These are phyloP conservation scores for Kodamaea hsintzibuensis DNA, from an alignment of 805 yeast genomes.

Conservation along the genomic window DNA sequence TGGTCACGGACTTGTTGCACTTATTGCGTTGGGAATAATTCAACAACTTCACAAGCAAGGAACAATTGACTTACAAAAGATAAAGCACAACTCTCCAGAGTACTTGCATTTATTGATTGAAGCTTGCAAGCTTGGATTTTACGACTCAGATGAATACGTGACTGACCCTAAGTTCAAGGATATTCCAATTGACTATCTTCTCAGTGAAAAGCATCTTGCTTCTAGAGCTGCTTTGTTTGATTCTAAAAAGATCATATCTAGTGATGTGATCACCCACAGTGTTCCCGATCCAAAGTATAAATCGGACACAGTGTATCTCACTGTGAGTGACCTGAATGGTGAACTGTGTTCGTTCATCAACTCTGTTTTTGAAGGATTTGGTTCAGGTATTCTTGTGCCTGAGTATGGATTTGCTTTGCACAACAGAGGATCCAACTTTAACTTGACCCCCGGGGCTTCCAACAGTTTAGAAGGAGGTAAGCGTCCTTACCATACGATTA, in stretches of 20 bases:
- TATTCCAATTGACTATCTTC: conserved; percentile 39
- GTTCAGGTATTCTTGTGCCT: conserved; percentile 67
- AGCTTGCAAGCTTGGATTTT: conserved; percentile 68
- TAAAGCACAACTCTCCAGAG: conserved; percentile 67
- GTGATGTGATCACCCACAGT: conserved; percentile 46
- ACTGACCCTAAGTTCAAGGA: conserved; percentile 55
- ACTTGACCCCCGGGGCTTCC: conserved; percentile 53
- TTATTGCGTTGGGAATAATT: conserved; percentile 67
- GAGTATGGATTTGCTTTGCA: conserved; percentile 69
- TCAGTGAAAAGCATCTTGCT: conserved; percentile 47
- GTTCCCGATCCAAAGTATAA: conserved; percentile 57
- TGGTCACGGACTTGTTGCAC: conserved; percentile 78
- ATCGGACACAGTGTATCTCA: conserved; percentile 73
- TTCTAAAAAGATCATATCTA: conserved; percentile 39
- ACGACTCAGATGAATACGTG: conserved; percentile 73
- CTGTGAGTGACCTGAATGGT: conserved; percentile 66
- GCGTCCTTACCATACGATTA: conserved; percentile 80
- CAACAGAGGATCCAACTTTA: conserved; percentile 77
- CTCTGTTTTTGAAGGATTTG: conserved; percentile 69
- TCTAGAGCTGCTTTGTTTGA: conserved; percentile 50
- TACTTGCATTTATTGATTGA: conserved; percentile 72
- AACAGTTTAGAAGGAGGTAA: conserved; percentile 69
- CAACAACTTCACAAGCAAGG: conserved; percentile 51
- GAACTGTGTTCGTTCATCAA: conserved; percentile 81
- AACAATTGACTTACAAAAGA: conserved; percentile 36